Evolutionary conservation across 371 early-diverging fungal genomes (phyloP).

Genomic region (Rhizopus microsporus): DNA sequence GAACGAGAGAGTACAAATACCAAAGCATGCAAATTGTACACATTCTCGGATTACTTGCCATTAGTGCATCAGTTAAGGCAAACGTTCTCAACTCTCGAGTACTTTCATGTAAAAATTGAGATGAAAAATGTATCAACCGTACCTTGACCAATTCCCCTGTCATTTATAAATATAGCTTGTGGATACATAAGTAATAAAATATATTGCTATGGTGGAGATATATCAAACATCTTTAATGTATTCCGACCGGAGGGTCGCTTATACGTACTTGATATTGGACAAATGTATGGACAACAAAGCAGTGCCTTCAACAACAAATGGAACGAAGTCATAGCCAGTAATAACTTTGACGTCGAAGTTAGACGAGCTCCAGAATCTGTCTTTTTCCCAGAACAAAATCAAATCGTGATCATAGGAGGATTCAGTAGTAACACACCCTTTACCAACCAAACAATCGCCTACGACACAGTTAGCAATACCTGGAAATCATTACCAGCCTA

Average conservation of each 20-base stretch:
- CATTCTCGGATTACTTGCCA: background rate
- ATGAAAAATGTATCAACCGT: background rate
- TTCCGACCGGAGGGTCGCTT: background rate
- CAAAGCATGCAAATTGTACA: background rate
- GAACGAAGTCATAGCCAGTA: background rate
- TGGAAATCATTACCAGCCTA: slow-evolving; percentile 10
- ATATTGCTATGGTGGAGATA: slow-evolving; percentile 13
- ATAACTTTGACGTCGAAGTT: background rate
- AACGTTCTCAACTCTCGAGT: background rate
- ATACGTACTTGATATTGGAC: background rate
- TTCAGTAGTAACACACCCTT: background rate
- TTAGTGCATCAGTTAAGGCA: background rate
- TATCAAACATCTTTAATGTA: background rate
- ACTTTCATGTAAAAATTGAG: slow-evolving; percentile 4
- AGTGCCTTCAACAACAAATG: slow-evolving; percentile 3
- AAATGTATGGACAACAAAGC: background rate
- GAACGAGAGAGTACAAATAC: background rate
- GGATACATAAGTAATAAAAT: slow-evolving; percentile 8
- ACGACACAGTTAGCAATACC: slow-evolving; percentile 5
- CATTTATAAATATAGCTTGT: slow-evolving; percentile 6
- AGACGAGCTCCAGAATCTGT: slow-evolving; percentile 2
- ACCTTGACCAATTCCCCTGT: background rate
- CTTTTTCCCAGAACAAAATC: background rate
- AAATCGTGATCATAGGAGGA: slow-evolving; percentile 6
- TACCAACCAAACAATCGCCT: slow-evolving; percentile 10